Conservation (phyloP, 2,329 filamentous ascomycete species). For the Coniochaeta sp. region DNA sequence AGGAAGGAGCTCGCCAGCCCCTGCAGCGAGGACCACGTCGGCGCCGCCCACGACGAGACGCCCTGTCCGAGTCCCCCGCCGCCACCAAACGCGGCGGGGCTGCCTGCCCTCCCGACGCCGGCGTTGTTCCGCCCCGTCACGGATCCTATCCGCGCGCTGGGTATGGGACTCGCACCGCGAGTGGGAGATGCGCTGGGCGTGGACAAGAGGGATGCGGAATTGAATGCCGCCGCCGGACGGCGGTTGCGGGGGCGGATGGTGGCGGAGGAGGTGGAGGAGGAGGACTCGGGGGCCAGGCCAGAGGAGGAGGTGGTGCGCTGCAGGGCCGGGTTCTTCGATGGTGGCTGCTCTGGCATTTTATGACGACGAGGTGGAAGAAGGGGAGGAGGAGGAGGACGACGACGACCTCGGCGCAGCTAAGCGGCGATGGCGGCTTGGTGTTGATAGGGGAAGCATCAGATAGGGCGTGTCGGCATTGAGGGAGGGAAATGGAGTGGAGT, state of each 20-base stretch:
- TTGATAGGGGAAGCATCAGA: slow-evolving; percentile 16
- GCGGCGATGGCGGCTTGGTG: slow-evolving; percentile 14
- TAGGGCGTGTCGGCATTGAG: slow-evolving; percentile 17
- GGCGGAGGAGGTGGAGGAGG: slow-evolving; percentile 12
- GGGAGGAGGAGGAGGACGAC: slow-evolving; percentile 12
- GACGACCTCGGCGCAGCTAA: slow-evolving; percentile 16
- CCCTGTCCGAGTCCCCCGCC: slow-evolving; percentile 31
- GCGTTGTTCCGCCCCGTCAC: slow-evolving; percentile 18
- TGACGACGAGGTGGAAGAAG: slow-evolving; percentile 10
- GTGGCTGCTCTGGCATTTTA: slow-evolving; percentile 9
- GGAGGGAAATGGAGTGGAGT: neutral
- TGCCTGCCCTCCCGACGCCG: slow-evolving; percentile 5
- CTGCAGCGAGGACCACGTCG: slow-evolving; percentile 49
- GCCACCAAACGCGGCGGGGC: slow-evolving; percentile 21
- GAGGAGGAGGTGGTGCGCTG: slow-evolving; percentile 30
- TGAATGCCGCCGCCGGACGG: slow-evolving; percentile 10
- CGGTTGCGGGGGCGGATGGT: slow-evolving; percentile 10
- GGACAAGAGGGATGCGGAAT: slow-evolving; percentile 12
- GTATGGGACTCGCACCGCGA: slow-evolving; percentile 39
- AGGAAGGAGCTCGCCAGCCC: slow-evolving; percentile 43
- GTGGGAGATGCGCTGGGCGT: slow-evolving; percentile 23
- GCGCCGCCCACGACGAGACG: slow-evolving; percentile 34
- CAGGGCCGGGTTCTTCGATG: slow-evolving; percentile 13
- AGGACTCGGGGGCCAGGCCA: slow-evolving; percentile 18
- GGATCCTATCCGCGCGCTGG: slow-evolving; percentile 29